Base-by-base conservation (phyloP, 2,329 filamentous ascomycete species). In the Pseudophaeomoniella oleicola region DNA sequence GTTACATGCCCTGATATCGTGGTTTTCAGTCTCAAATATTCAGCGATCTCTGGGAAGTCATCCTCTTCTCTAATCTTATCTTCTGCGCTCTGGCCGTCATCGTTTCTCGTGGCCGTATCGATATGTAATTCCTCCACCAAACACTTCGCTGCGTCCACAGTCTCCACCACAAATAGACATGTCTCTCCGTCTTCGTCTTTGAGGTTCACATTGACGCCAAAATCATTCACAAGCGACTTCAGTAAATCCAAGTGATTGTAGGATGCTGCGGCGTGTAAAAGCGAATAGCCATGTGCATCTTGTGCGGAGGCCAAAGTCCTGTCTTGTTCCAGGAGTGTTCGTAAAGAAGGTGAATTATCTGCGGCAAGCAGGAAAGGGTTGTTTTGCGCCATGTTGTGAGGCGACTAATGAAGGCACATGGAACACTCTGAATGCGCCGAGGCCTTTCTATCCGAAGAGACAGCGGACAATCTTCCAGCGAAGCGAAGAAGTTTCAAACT, bases 121-220 rank as follows among this genome's bases (percentile, higher is more conserved):
- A 81, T 73, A 4, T 77, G 74, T 3, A 96, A 66, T 56, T 94
- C 85, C 50, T 92, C 84, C 3, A 96, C 72, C 5, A 98, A 66
- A 36, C 78, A 72, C 48, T 73, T 74, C 14, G 88, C 88, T 31
- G 85, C 78, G 3, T 82, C 78, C 34, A 81, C 66, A 0, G 75
- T 83, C 59, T 98, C 90, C 17, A 78, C 76, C n/a, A 86, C 84
- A 52, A 94, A 98, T 3, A 98, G 66, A n/a, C 88, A 81, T 1
- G 88, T 94, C 60, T 98, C 90, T 39, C 78, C 74, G 55, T 98
- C 90, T 56, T 94, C 84, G 53, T 98, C 90, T 46, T 72, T 73
- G 36, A 94, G 64, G 32, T 34, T 34, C 34, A 86, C 72, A 41
- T 87, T 66, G 16, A 88, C 87, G 10, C 75, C 61, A 58, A 87